Conservation (phyloP, 139 green algal genomes). For the Ostreobium quekettii region DNA sequence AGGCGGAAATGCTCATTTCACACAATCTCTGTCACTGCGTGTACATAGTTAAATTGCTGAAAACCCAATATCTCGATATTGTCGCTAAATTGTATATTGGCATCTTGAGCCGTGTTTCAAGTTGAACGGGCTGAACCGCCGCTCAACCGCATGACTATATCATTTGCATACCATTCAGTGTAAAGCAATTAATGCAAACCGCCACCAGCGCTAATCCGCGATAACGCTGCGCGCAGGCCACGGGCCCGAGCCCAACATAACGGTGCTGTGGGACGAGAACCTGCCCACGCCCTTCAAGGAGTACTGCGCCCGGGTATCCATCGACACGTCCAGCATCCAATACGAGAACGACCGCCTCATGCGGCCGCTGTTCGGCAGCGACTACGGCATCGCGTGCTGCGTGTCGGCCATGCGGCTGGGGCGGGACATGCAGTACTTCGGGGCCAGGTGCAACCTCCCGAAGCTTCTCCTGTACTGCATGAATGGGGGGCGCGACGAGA, state of each 20-base stretch:
- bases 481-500: constrained; percentile 59
- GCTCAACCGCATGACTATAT: too few relatives aligned
- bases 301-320: constrained; percentile 41
- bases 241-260: constrained; percentile 70
- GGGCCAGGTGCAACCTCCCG: constrained; percentile 57
- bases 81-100: too few relatives aligned
- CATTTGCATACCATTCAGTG: too few relatives aligned
- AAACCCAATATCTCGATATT: too few relatives aligned
- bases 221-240: constrained; percentile 17
- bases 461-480: constrained; percentile 66
- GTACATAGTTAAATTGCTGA: too few relatives aligned
- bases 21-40: too few relatives aligned
- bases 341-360: constrained; percentile 64
- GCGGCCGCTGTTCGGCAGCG: constrained; percentile 45
- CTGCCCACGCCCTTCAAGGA: constrained; percentile 59
- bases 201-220: too few relatives aligned
- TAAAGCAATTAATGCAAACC: too few relatives aligned
- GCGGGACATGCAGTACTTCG: constrained; percentile 71
- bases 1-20: too few relatives aligned
- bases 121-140: too few relatives aligned
- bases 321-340: constrained; percentile 55
- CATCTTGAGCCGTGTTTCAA: too few relatives aligned
- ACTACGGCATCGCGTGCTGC: constrained; percentile 72
- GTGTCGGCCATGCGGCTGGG: constrained; percentile 62
- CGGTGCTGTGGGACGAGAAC: constrained; percentile 51